phyloP scores from a whole-genome alignment of 495 filamentous ascomycete genomes.

The Cryomyces minteri region DNA sequence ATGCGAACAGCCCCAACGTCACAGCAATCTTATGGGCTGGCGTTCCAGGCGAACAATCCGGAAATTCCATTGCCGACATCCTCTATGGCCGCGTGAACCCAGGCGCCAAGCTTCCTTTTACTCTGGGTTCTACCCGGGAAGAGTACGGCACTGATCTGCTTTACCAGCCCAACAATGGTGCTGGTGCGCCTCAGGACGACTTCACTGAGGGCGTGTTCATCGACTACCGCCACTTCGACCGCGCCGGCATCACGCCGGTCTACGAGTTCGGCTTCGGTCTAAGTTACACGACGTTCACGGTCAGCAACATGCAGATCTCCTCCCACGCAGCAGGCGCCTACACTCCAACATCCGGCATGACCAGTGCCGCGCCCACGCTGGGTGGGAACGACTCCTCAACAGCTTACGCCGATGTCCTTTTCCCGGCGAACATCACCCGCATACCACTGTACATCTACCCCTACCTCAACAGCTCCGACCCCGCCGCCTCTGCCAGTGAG shows the following conservation, averaged over 20 bases:
- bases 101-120: slow-evolving; percentile 70
- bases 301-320: slow-evolving; percentile 48
- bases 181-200: slow-evolving; percentile 53
- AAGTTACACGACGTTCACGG: slow-evolving; percentile 73
- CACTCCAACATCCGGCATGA: slow-evolving; percentile 45
- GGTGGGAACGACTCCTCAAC: slow-evolving; percentile 36
- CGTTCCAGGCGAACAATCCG: slow-evolving; percentile 79
- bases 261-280: slow-evolving; percentile 86
- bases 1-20: slow-evolving; percentile 64
- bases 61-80: slow-evolving; percentile 72
- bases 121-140: slow-evolving; percentile 52
- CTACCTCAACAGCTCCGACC: slow-evolving; percentile 60
- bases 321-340: slow-evolving; percentile 35
- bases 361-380: slow-evolving; percentile 42
- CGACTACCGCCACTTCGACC: slow-evolving; percentile 83
- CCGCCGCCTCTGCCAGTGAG: slow-evolving; percentile 39
- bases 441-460: slow-evolving; percentile 61
- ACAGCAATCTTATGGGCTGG: slow-evolving; percentile 87
- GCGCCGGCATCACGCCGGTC: slow-evolving; percentile 46
- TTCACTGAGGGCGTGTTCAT: slow-evolving; percentile 79
- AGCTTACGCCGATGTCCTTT: slow-evolving; percentile 46
- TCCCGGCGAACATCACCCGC: slow-evolving; percentile 41
- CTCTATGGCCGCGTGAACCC: slow-evolving; percentile 83
- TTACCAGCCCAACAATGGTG: slow-evolving; percentile 51
- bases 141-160: slow-evolving; percentile 62